A percentile compares a stretch with the other conserved stretches of the same genome.
Conservation (phyloP, 495 filamentous ascomycete species). For the Penicillium mononematosum region DNA sequence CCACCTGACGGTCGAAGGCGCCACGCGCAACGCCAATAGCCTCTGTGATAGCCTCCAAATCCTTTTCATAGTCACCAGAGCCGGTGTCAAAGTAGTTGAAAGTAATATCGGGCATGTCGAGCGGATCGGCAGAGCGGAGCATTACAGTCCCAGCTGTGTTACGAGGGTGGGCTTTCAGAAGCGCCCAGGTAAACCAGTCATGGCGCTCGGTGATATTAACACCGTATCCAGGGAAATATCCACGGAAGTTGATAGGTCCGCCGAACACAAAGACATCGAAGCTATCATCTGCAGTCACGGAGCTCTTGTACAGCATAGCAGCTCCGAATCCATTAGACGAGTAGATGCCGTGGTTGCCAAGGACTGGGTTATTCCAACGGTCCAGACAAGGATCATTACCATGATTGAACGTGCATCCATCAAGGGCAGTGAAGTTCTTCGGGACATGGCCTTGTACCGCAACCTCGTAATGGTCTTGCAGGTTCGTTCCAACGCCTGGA, state of each 20-base stretch:
- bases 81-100: conserved; percentile 56
- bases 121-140: conserved; percentile 51
- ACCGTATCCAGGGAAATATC: conserved; percentile 39
- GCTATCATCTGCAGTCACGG: conserved; percentile 36
- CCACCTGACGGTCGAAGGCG: conserved; percentile 32
- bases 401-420: conserved; percentile 14
- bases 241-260: conserved; percentile 50
- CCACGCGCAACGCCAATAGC: conserved; percentile 45
- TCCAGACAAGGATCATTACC: conserved; percentile 47
- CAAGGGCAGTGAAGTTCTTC: conserved; percentile 39
- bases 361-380: conserved; percentile 36
- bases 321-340: conserved; percentile 47
- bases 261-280: conserved; percentile 55
- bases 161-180: conserved; percentile 54
- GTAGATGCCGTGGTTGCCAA: conserved; percentile 49
- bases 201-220: conserved; percentile 27
- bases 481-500: conserved; percentile 63
- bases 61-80: conserved; percentile 33
- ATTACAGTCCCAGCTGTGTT: conserved; percentile 53
- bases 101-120: conserved; percentile 54
- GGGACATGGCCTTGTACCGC: conserved; percentile 47
- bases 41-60: conserved; percentile 50
- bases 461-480: conserved; percentile 65
- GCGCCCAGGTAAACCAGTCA: conserved; percentile 48
- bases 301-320: conserved; percentile 47